Percentiles rank a stretch among this genome's conserved stretches.
phyloP scores from a whole-genome alignment of 2,329 filamentous ascomycete species.

The Trichophyton equinum region DNA sequence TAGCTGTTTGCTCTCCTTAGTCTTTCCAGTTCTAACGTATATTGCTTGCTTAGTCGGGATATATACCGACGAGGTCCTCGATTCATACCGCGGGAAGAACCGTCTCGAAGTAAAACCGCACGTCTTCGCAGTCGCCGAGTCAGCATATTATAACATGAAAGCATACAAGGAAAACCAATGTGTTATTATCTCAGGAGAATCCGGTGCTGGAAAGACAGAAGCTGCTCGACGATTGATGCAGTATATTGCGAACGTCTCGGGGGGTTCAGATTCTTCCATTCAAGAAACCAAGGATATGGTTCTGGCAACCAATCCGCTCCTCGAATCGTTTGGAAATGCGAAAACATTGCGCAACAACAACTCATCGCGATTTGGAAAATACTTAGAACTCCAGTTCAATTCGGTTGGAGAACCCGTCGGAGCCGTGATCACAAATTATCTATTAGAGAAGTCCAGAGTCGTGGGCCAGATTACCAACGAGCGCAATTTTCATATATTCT shows the following conservation, averaged over 20 bases:
- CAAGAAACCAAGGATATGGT: slow-evolving; percentile 99
- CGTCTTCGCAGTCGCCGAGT: slow-evolving; percentile 94
- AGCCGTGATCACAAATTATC: slow-evolving; percentile 95
- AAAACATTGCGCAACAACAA: slow-evolving; percentile 99
- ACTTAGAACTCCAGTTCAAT: slow-evolving; percentile 95
- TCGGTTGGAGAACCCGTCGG: slow-evolving; percentile 79
- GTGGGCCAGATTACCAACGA: slow-evolving; percentile 92
- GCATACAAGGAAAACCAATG: slow-evolving; percentile 98
- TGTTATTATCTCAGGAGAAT: slow-evolving; percentile 98
- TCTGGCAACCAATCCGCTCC: slow-evolving; percentile 87
- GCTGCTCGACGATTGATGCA: slow-evolving; percentile 99
- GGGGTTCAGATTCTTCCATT: slow-evolving; percentile 70
- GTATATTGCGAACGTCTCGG: slow-evolving; percentile 95
- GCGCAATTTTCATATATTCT: slow-evolving; percentile 98
- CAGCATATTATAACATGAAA: slow-evolving; percentile 99
- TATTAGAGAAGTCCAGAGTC: slow-evolving; percentile 89
- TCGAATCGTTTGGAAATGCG: slow-evolving; percentile 96
- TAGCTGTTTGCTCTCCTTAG: background rate
- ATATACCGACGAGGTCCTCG: slow-evolving; percentile 87
- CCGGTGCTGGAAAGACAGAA: slow-evolving; percentile 95
- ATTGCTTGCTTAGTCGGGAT: slow-evolving; percentile 57
- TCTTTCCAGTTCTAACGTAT: background rate
- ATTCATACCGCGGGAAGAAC: slow-evolving; percentile 94
- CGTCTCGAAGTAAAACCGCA: slow-evolving; percentile 85
- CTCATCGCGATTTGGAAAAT: slow-evolving; percentile 96